A percentile compares a stretch with the other conserved stretches of the same genome.
Evolutionary conservation across 345 rosid species (phyloP).

Genomic region (Linum usitatissimum): DNA sequence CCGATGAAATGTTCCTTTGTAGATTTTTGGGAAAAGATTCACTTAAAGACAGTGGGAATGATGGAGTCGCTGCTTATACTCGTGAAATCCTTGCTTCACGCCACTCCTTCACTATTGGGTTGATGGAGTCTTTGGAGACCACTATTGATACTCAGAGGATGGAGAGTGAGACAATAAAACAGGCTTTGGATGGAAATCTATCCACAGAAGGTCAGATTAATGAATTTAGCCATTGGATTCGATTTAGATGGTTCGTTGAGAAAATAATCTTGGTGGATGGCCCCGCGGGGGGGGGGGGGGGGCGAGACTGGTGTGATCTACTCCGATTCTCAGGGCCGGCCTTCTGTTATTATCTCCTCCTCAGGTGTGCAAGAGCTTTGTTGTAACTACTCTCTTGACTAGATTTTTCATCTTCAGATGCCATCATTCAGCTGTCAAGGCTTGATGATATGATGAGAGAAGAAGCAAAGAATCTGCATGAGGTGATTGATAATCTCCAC

Average conservation of each 20-base stretch:
- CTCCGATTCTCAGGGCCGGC: too few species aligned
- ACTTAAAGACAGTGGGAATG: slow-evolving; percentile 30
- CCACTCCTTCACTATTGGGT: slow-evolving; percentile 42
- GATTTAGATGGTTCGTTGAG: slow-evolving; percentile 6
- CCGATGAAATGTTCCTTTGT: slow-evolving; percentile 74
- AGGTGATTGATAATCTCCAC: slow-evolving; percentile 49
- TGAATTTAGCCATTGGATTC: slow-evolving; percentile 14
- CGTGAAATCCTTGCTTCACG: slow-evolving; percentile 61
- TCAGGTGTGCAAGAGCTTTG: not conserved
- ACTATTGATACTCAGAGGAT: slow-evolving; percentile 48
- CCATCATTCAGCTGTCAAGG: slow-evolving; percentile 41
- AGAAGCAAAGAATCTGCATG: slow-evolving; percentile 50
- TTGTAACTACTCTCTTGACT: not conserved
- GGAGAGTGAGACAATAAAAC: slow-evolving; percentile 42
- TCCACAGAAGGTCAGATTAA: slow-evolving; percentile 58
- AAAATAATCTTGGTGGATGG: too few species aligned
- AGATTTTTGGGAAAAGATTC: slow-evolving; percentile 57
- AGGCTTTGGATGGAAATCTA: slow-evolving; percentile 29
- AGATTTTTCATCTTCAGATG: slow-evolving; percentile 31
- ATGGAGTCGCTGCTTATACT: slow-evolving; percentile 36
- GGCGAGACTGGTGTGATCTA: too few species aligned
- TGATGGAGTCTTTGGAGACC: slow-evolving; percentile 63
- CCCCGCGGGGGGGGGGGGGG: too few species aligned
- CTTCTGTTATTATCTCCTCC: not conserved
- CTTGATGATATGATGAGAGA: slow-evolving; percentile 78